phyloP scores from a whole-genome alignment of 176 grass and related monocot genomes.

The Chloris gayana region DNA sequence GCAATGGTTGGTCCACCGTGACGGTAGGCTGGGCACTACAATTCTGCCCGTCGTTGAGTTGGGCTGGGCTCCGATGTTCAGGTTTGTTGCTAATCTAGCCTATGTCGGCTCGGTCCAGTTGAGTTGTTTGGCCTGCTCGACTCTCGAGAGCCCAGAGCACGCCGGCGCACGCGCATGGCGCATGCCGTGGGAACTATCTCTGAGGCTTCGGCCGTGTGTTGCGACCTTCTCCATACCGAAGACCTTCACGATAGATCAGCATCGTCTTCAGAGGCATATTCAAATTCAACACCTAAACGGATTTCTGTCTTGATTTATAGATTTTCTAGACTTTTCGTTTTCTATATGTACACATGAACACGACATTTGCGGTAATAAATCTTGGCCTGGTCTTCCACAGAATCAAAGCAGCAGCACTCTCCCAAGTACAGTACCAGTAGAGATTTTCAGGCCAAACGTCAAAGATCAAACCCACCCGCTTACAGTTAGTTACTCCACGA shows the following conservation, averaged over 20 bases:
- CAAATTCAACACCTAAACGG: too few species aligned
- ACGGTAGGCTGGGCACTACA: not conserved
- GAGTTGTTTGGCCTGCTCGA: too few species aligned
- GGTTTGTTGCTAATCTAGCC: too few species aligned
- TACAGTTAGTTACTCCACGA: not conserved
- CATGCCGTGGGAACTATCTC: too few species aligned
- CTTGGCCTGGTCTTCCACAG: not conserved
- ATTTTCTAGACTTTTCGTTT: not conserved
- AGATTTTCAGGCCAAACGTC: not conserved
- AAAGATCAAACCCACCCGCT: constrained; percentile 6
- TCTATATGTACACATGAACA: not conserved
- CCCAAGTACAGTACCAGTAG: not conserved
- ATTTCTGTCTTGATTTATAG: not conserved
- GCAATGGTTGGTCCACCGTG: not conserved
- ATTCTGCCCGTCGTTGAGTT: not conserved
- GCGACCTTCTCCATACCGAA: too few species aligned
- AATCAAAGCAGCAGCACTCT: not conserved
- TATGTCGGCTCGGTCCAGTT: too few species aligned
- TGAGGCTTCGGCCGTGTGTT: too few species aligned
- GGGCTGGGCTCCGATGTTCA: not conserved
- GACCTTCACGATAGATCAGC: too few species aligned
- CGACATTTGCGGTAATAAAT: not conserved
- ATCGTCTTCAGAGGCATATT: too few species aligned
- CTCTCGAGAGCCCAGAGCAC: too few species aligned
- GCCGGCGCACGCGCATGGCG: too few species aligned